Conservation (phyloP, 2,329 filamentous ascomycete genomes). For the Juglanconis sp. region DNA sequence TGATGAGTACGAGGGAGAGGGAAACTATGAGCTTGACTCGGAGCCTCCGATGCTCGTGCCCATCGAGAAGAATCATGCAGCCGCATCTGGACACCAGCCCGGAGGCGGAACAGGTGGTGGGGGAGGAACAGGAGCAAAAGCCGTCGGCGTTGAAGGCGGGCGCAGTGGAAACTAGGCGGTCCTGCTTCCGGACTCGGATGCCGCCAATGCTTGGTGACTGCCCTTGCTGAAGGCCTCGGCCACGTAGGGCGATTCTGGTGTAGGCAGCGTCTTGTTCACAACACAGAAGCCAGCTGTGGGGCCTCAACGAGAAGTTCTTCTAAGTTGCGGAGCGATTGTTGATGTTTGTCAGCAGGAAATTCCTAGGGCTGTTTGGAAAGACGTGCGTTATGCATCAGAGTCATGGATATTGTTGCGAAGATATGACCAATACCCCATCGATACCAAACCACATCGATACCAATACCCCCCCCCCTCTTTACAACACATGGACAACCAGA, state of each 20-base stretch:
- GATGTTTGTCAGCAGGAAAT: not conserved
- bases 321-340: not conserved
- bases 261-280: not conserved
- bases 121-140: not conserved
- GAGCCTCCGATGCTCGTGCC: slow-evolving; percentile 2
- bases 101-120: slow-evolving; percentile 5
- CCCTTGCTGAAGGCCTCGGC: not conserved
- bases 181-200: not conserved
- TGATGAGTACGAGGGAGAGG: slow-evolving; percentile 18
- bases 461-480: no score
- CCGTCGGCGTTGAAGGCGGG: not conserved
- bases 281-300: not conserved
- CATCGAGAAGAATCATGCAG: not conserved
- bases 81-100: not conserved
- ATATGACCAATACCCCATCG: not conserved
- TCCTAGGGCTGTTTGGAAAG: not conserved
- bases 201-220: no score
- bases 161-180: not conserved
- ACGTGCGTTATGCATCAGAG: not conserved
- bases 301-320: not conserved
- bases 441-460: not conserved
- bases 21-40: slow-evolving; percentile 12
- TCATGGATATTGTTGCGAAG: no score
- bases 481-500: no score
- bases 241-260: not conserved